Evolutionary conservation across 345 rosid genomes (phyloP).

Genomic region (Syzygium oleosum): DNA sequence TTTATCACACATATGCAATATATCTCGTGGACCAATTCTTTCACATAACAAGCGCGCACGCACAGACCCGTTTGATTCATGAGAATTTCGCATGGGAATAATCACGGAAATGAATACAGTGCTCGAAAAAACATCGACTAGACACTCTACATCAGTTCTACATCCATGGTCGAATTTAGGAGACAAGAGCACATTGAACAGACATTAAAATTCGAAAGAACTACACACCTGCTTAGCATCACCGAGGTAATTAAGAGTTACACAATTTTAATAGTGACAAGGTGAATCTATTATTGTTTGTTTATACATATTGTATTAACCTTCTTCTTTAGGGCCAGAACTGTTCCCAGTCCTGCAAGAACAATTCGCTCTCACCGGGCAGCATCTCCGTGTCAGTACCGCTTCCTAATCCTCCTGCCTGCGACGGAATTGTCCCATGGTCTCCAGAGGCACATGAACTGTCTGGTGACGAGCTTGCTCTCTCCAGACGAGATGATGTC

Average conservation of each 20-base stretch:
- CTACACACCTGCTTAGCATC: neutral
- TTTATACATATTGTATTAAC: neutral
- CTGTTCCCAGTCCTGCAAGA: conserved; percentile 17
- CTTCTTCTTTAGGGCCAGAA: neutral
- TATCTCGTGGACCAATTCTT: neutral
- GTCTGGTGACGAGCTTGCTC: neutral
- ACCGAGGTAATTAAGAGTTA: neutral
- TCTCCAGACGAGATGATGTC: neutral
- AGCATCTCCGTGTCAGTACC: neutral
- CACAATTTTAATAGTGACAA: neutral
- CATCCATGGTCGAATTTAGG: neutral
- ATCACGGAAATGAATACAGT: neutral
- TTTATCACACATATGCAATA: neutral
- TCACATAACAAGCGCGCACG: neutral
- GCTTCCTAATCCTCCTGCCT: neutral
- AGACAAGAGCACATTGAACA: neutral
- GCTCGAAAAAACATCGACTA: neutral
- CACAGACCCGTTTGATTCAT: neutral
- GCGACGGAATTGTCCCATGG: neutral
- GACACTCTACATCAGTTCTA: neutral
- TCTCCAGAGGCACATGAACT: conserved; percentile 8
- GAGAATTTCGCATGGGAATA: neutral
- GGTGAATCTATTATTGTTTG: neutral
- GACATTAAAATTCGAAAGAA: neutral
- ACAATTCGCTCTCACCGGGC: neutral